Evolutionary conservation across 352 stramenopile genomes (phyloP), one percentile per base, ranked within the genome.

Genomic region (Globisporangium barbulae): DNA sequence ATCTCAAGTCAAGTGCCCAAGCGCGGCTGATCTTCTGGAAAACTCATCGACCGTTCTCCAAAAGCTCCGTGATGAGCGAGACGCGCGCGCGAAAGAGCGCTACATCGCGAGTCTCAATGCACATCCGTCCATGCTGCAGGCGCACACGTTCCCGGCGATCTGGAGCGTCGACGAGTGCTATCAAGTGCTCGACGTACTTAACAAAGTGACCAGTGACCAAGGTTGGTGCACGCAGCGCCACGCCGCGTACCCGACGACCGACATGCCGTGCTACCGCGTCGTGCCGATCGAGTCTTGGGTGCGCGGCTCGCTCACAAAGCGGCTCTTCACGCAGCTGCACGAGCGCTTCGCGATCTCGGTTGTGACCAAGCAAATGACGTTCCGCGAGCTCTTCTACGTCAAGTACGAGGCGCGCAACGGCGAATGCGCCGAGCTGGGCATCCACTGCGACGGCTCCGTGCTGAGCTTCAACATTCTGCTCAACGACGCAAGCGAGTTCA

Each of bases 401-500:
- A 93, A 93, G 54, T 96, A 96, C 63, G 85, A 94, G 60, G 86
- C 83, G 1, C 71, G 69, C 2, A 54, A 53, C 0, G 77, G 74
- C 10, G 84, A 90, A 58, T 81, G 89, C 47, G 83, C 81, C 0
- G 79, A 88, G 55, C 75, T 98, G 8, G 81, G 90, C 45, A 74
- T 96, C 61, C 94, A 98, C 67, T 91, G 92, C 21, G 93, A 98
- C 68, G 94, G 93, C 30, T 98, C 92, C 8, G 78, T 97, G 5
- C 65, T 98, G n/a, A 98, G 92, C n/a, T 98, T 98, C 69, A 97
- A 97, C 57, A 69, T 98, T 21, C 57, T 98, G 53, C 73, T 98
- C 8, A 97, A 97, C 69, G 63, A 76, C 6, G 68, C 70, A 0
- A 45, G 72, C 12, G 85, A 97, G 22, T 98, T 98, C 69, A 75